Evolutionary conservation across 1,139 yeast genomes (phyloP).

Genomic region (Geotrichum cucujoidarum): DNA sequence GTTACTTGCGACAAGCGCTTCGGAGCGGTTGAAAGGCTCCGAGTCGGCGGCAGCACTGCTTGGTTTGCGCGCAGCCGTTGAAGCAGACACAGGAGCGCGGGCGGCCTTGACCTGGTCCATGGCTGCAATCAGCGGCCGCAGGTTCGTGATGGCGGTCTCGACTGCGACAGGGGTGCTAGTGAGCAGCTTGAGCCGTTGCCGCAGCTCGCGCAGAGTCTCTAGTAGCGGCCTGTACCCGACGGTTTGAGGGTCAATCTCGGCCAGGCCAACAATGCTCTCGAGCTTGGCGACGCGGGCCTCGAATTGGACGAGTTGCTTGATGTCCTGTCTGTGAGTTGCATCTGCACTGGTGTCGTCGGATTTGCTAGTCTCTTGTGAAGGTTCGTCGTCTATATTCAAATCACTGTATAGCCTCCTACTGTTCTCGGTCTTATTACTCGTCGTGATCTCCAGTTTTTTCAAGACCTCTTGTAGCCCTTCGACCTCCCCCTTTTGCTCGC

Average conservation of each 20-base stretch:
- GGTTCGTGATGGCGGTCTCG: slow-evolving; percentile 13
- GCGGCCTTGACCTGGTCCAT: slow-evolving; percentile 7
- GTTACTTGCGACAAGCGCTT: neutral
- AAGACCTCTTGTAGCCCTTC: slow-evolving; percentile 9
- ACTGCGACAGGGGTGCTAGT: slow-evolving; percentile 16
- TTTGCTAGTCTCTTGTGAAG: neutral
- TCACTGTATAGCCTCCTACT: neutral
- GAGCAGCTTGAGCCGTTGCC: slow-evolving; percentile 12
- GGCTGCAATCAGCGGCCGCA: slow-evolving; percentile 3
- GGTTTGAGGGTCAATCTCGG: slow-evolving; percentile 7
- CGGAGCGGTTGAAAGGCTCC: neutral
- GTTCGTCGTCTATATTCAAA: neutral
- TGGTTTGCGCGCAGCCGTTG: neutral
- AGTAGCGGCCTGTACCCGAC: slow-evolving; percentile 9
- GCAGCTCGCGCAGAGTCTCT: slow-evolving; percentile 10
- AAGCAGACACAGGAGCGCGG: too few species aligned
- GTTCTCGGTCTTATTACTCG: neutral
- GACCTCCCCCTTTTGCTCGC: neutral
- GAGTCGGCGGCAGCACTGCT: too few species aligned
- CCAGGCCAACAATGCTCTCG: slow-evolving; percentile 12
- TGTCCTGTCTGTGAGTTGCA: neutral
- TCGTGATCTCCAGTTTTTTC: slow-evolving; percentile 1
- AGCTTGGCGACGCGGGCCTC: slow-evolving; percentile 10
- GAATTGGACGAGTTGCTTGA: slow-evolving; percentile 5
- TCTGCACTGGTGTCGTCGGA: neutral